A percentile compares a stretch with the other conserved stretches of the same genome.
Conservation (phyloP, 176 grass and related monocot species). For the Lolium rigidum region DNA sequence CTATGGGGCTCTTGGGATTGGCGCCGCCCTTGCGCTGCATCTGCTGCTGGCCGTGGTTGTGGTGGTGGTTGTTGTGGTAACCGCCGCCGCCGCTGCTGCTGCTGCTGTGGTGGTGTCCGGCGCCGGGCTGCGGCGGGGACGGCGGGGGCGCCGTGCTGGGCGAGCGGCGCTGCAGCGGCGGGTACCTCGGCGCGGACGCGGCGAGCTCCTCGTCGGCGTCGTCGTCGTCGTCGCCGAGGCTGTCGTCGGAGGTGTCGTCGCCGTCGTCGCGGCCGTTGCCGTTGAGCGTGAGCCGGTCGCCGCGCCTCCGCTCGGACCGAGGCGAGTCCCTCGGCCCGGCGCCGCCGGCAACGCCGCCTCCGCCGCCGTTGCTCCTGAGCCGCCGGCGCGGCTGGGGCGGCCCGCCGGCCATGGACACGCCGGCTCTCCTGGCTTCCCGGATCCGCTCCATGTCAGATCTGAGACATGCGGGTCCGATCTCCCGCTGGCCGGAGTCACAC, state of each 20-base stretch:
- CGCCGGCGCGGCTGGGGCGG: conserved; percentile 48
- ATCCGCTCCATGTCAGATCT: conserved; percentile 86
- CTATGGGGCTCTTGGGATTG: conserved; percentile 53
- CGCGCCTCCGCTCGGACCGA: conserved; percentile 56
- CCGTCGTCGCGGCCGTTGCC: conserved; percentile 62
- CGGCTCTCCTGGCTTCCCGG: conserved; percentile 61
- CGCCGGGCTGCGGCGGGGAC: conserved; percentile 55
- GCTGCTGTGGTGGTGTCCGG: conserved; percentile 49
- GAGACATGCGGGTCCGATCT: conserved; percentile 54
- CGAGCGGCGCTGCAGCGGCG: conserved; percentile 48
- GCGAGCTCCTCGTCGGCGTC: conserved; percentile 79
- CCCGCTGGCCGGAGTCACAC: conserved; percentile 38
- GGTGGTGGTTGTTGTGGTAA: conserved; percentile 55
- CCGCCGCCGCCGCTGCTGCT: conserved; percentile 60
- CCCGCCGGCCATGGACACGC: conserved; percentile 52
- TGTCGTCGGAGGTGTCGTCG: conserved; percentile 91
- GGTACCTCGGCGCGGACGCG: conserved; percentile 49
- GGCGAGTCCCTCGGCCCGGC: conserved; percentile 52
- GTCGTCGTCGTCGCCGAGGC: conserved; percentile 74
- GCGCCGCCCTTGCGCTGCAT: conserved; percentile 67
- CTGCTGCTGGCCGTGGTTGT: conserved; percentile 59
- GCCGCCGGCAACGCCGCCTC: not conserved
- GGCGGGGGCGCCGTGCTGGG: conserved; percentile 67
- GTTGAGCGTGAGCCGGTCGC: conserved; percentile 67
- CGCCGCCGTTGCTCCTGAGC: conserved; percentile 58